Evolutionary conservation across 1,284 basidiomycete genomes (phyloP).

Genomic region (Blastosporella zonata): DNA sequence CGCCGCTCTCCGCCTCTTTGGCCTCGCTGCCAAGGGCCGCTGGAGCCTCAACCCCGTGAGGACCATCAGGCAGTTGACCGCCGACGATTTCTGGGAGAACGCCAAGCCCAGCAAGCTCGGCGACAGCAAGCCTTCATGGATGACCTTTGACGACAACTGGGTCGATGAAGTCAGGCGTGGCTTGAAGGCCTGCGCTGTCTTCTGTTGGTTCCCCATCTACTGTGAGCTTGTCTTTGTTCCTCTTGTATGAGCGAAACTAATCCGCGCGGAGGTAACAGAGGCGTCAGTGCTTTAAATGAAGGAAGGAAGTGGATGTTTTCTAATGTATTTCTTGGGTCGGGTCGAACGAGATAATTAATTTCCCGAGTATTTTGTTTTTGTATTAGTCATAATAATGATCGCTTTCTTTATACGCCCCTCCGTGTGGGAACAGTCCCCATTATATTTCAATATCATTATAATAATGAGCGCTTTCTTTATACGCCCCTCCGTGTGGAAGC

Average conservation of each 20-base stretch:
- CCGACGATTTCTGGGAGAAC: constrained; percentile 40
- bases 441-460: constrained; percentile 19
- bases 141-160: constrained; percentile 75
- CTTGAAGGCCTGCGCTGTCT: constrained; percentile 83
- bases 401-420: constrained; percentile 22
- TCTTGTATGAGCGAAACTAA: background rate
- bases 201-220: constrained; percentile 73
- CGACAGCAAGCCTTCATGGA: constrained; percentile 54
- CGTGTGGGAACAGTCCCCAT: constrained; percentile 15
- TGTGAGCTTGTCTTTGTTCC: constrained; percentile 39
- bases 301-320: constrained; percentile 36
- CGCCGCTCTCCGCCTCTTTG: constrained; percentile 46
- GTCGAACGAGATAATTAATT: background rate
- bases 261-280: constrained; percentile 43
- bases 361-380: background rate
- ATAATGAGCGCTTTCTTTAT: background rate
- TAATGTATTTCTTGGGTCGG: background rate
- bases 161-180: constrained; percentile 84
- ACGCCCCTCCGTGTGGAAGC: constrained; percentile 19
- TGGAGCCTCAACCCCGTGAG: constrained; percentile 60
- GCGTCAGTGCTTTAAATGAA: constrained; percentile 74
- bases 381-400: constrained; percentile 13
- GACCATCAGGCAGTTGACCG: constrained; percentile 47
- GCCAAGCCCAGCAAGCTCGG: constrained; percentile 63
- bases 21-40: constrained; percentile 46